A percentile compares a stretch with the other conserved stretches of the same genome.
Conservation (phyloP, 208 protist species). For the Leishmania tarentolae region DNA sequence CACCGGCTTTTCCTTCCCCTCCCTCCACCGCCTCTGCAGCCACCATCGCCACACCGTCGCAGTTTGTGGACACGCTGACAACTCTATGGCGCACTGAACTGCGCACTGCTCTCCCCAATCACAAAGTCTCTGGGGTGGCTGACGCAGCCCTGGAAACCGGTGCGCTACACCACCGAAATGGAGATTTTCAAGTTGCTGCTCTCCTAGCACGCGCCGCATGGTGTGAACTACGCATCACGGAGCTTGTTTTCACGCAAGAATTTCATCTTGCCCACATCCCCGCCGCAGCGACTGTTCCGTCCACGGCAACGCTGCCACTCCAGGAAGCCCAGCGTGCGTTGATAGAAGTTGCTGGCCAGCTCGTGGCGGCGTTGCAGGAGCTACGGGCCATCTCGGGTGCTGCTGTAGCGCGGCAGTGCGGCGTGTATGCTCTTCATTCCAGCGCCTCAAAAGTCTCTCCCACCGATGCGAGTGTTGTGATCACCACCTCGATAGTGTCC, state of each 20-base stretch:
- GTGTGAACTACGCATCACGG: conserved; percentile 31
- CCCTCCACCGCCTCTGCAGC: background rate
- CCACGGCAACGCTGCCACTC: background rate
- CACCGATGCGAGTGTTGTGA: background rate
- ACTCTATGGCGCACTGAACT: conserved; percentile 3
- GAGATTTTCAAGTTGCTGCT: conserved; percentile 4
- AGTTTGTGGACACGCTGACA: conserved; percentile 5
- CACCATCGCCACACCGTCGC: background rate
- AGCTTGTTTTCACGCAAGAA: conserved; percentile 29
- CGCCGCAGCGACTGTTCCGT: background rate
- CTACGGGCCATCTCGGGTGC: conserved; percentile 18
- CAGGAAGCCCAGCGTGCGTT: conserved; percentile 14
- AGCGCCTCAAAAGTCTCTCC: background rate
- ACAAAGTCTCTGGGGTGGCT: background rate
- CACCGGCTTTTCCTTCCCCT: background rate
- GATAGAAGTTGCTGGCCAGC: conserved; percentile 15
- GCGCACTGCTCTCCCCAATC: background rate
- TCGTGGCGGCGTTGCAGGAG: conserved; percentile 24
- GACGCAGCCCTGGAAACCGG: background rate
- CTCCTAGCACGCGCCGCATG: conserved; percentile 30
- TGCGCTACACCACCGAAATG: background rate
- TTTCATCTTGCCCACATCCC: conserved; percentile 6
- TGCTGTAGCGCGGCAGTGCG: background rate
- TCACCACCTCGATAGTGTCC: conserved; percentile 14
- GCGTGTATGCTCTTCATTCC: background rate